Evolutionary conservation across 805 yeast species (phyloP), one percentile per base, ranked within the genome.

Genomic region (Blastobotrys chiropterorum): DNA sequence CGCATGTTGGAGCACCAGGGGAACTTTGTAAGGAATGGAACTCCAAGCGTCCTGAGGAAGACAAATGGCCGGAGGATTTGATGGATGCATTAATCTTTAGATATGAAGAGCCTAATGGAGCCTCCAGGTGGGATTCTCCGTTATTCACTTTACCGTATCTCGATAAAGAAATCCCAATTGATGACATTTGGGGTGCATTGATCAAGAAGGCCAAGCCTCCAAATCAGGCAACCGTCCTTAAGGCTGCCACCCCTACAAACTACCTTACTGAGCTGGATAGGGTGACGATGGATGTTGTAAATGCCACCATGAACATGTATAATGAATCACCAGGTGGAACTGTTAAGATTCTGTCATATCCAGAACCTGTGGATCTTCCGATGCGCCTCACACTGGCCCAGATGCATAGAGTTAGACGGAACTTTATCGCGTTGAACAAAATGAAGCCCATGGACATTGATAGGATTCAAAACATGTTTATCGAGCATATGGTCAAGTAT

Each of bases 121-220:
- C 80, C 61, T 80, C 84, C 22, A 72, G 97, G 54, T 94, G 99
- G 99, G 99, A 94, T 63, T 81, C 95, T 2, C 99, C 99, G 3
- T 70, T 92, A 55, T 83, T 90, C 63, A 81, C 88, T 0, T 68
- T 90, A 1, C 77, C 82, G 2, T 77, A 72, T 60, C 81, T 78
- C 47, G 83, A 83, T 31, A 72, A 71, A 2, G 69, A 67, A 2
- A 62, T 83, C 21, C 86, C 90, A 0, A 66, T 84, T 17, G 85
- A 83, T 1, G 86, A 81, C 15, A 76, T 94, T 1, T 69, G 72
- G 67, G 72, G 72, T 17, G 63, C 72, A 2, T 64, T 86, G 54
- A 75, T 79, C 47, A 51, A 56, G 19, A 79, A 66, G 77, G 86
- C 49, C 74, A 86, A 50, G 79, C 83, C 71, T 7, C 95, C 97